Conservation (phyloP, 768 basidiomycete genomes). For the Agrocybe pediades region DNA sequence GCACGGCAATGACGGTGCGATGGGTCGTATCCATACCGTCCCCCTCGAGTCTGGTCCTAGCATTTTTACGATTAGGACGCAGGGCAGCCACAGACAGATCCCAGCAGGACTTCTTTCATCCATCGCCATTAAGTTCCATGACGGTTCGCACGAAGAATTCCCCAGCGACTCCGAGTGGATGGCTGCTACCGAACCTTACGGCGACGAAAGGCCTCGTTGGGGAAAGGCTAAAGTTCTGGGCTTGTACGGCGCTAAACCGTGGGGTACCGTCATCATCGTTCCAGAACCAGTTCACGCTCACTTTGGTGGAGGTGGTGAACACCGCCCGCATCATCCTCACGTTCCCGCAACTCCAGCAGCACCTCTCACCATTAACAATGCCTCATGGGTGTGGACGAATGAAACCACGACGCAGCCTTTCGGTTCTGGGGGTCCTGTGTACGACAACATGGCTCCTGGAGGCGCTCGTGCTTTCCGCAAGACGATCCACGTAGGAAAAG, state of each 20-base stretch:
- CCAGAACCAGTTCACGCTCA: background rate
- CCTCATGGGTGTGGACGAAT: conserved; percentile 2
- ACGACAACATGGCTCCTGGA: background rate
- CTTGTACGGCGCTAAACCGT: background rate
- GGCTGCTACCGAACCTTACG: background rate
- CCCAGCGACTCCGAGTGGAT: background rate
- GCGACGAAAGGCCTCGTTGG: background rate
- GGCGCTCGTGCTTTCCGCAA: conserved; percentile 1
- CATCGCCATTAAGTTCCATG: background rate
- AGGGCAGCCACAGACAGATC: background rate
- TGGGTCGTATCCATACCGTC: background rate
- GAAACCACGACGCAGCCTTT: too few species aligned
- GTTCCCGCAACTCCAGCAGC: background rate
- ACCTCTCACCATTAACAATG: background rate
- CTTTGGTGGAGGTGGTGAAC: background rate
- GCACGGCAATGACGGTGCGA: background rate
- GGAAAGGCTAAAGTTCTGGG: background rate
- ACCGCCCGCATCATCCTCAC: background rate
- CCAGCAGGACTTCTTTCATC: background rate
- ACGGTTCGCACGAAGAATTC: background rate
- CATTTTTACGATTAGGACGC: background rate
- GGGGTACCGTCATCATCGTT: background rate
- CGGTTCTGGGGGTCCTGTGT: too few species aligned
- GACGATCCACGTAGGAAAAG: background rate
- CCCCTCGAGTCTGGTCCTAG: background rate